Evolutionary conservation across 495 filamentous ascomycete species (phyloP), one percentile per base, ranked within the genome.

Genomic region (Aspergillus olivimuriae): DNA sequence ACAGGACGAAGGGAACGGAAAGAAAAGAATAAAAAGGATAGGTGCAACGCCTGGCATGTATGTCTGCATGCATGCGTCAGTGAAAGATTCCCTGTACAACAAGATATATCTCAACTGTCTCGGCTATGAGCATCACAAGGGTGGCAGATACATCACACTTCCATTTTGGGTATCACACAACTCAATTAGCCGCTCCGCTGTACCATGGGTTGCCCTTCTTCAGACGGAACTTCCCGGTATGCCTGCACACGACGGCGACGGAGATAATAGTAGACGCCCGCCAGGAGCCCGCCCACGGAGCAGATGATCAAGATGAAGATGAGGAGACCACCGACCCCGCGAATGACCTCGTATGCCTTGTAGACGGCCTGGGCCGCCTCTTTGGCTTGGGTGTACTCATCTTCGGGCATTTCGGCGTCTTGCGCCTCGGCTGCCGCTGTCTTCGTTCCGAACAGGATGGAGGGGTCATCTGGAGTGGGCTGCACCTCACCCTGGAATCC

Each of bases 341-440:
- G 58, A 18, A 69, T 57, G 28, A 69, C 50, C 9, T 68, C 60
- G 48, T 57, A 64, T 10, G 66, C 66, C 51, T 54, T 56, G 47
- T 46, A 52, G 10, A 60, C 56, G 2, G 60, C 51, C 31, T 64
- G 56, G 33, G 63, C 61, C 4, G 58, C 59, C 31, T 61, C 59
- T 30, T 66, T 57, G 6, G 60, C 52, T 23, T 64, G 57, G 30
- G 60, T 60, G 4, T 28, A 33, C 39, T 30, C 48, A 26, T 50
- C 48, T 24, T 47, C 40, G 3, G 51, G 26, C 31, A 46, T 52
- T 32, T 51, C 32, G 14, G 34, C 50, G 8, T 28, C 34, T 41
- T 24, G 49, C 30, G 45, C 46, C 23, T 52, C 44, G 15, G 15
- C 44, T 12, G 45, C 47, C 16, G 48, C 45, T 34, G 34, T 47